Conservation (phyloP, 768 basidiomycete genomes). For the Podaxis sp. region DNA sequence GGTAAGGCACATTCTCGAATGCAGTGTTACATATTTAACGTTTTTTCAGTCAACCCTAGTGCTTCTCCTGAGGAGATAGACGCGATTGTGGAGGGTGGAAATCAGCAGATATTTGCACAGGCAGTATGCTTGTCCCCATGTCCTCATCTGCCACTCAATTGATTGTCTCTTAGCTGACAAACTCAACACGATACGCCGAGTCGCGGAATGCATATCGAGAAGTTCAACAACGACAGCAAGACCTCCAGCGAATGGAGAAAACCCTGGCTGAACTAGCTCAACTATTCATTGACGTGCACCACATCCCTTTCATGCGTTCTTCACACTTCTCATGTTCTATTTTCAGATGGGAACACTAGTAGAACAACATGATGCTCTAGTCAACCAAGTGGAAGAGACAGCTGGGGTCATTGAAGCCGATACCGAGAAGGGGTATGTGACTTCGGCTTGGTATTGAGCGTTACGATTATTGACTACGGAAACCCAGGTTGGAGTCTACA, state of each 20-base stretch:
- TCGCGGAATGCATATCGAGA: constrained; percentile 80
- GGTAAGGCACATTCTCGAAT: constrained; percentile 34
- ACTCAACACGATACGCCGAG: constrained; percentile 79
- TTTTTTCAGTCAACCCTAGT: constrained; percentile 69
- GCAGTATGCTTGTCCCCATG: constrained; percentile 40
- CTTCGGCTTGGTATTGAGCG: neutral
- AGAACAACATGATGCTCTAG: constrained; percentile 74
- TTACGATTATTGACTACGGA: neutral
- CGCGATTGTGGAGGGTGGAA: constrained; percentile 62
- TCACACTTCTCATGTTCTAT: neutral
- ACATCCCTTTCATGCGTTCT: neutral
- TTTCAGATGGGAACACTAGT: constrained; percentile 73
- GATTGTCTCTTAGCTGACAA: constrained; percentile 47
- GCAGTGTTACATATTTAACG: neutral
- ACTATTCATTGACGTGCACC: constrained; percentile 74
- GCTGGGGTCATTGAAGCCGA: constrained; percentile 63
- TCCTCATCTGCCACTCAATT: neutral
- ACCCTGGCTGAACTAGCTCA: constrained; percentile 88
- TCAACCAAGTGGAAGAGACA: constrained; percentile 58
- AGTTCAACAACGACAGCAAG: constrained; percentile 85
- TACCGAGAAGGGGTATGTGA: constrained; percentile 62
- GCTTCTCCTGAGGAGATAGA: constrained; percentile 79
- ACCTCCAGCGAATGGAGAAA: constrained; percentile 79
- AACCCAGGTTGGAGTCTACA: constrained; percentile 52
- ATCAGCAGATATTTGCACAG: constrained; percentile 72